Base-by-base conservation (phyloP, 306 rosid species). In the Citrullus mucosospermus region DNA sequence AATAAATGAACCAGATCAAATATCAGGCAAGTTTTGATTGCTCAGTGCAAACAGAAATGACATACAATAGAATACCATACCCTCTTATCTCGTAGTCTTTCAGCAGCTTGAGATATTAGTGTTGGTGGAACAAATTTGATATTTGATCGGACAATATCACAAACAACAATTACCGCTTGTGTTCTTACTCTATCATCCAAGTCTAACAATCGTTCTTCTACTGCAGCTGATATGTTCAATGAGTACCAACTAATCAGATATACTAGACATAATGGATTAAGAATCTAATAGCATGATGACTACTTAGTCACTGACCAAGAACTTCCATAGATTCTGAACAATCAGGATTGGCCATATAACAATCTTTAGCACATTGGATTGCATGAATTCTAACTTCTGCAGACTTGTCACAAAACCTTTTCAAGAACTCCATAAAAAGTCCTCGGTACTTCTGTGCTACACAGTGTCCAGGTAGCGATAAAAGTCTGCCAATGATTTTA, bases 51-150 rank as follows among this genome's bases (percentile, higher is more conserved):
- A 48, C 20, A 48, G 4, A 36, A 77, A 50, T n/a, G 6, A 65
- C 48, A 68, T 80, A 74, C 12, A 54, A 65, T 62, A 84, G 85
- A 70, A 53, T 92, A 87, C 97, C 97, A 53, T 92, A 87, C 99
- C 97, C 87, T 91, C 86, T 91, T 92, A 87, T 95, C 99, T 76
- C 92, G 80, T 72, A 92, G 96, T 80, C 99, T 92, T 84, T 88
- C 93, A 14, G 88, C 73, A 75, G 83, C 86, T 88, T 85, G 91
- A 78, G 89, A 84, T 67, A 95, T 65, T 79, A 92, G 85, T 79
- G 82, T 88, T 76, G 83, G 79, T 61, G 97, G 88, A 80, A 78
- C 91, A 70, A 56, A 83, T 81, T 80, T 86, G 83, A 86, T 69
- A 81, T 89, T 91, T 59, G 89, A 91, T 76, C 79, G 85, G 80